Conservation (phyloP, 2,329 filamentous ascomycete genomes). For the Alternaria alternata region DNA sequence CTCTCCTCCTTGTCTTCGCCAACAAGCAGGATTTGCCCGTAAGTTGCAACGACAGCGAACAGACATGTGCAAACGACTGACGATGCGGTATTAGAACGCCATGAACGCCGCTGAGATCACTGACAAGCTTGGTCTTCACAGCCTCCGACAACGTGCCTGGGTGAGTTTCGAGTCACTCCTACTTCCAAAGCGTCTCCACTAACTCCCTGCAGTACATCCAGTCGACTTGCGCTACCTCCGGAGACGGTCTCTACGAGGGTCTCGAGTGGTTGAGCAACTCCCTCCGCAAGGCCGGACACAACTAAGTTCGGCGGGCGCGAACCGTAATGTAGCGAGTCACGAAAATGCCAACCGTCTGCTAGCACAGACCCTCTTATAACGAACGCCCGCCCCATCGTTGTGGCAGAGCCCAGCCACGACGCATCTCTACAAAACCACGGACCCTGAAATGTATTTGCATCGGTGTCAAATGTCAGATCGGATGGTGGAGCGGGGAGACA, state of each 20-base stretch:
- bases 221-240: conserved; percentile 98
- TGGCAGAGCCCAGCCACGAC: conserved; percentile 24
- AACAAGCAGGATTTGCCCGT: conserved; percentile 97
- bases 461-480: conserved; percentile 43
- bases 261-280: conserved; percentile 71
- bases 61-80: conserved; percentile 21
- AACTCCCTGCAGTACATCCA: conserved; percentile 79
- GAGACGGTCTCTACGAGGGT: conserved; percentile 99
- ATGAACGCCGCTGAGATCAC: conserved; percentile 99
- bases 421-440: conserved; percentile 26
- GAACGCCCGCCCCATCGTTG: conserved; percentile 32
- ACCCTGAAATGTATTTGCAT: conserved; percentile 44
- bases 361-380: conserved; percentile 33
- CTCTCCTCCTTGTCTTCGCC: conserved; percentile 91
- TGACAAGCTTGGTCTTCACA: conserved; percentile 99
- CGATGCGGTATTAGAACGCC: conserved; percentile 73
- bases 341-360: conserved; percentile 41
- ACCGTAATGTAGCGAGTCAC: conserved; percentile 34
- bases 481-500: conserved; percentile 48
- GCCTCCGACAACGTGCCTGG: conserved; percentile 97
- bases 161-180: conserved; percentile 66
- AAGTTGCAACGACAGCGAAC: conserved; percentile 51
- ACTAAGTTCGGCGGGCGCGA: conserved; percentile 43
- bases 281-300: conserved; percentile 62
- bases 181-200: conserved; percentile 20